Evolutionary conservation across 164 flowering plant species (phyloP), one percentile per base, ranked within the genome.

Genomic region (Cinnamomum micranthum): DNA sequence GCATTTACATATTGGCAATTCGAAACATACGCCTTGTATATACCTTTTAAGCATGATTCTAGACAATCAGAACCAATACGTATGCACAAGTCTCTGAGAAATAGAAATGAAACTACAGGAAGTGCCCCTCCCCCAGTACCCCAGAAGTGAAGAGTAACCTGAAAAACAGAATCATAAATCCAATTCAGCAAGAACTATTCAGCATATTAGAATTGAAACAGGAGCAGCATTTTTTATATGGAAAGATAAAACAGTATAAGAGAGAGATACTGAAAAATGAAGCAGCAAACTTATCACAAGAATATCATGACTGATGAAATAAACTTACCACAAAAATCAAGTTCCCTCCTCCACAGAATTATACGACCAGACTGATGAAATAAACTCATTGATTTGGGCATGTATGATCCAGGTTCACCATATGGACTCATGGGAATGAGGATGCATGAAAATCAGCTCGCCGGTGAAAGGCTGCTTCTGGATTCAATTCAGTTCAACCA

Each of bases 61-160:
- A 92, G 58, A 77, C 94, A 90, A 78, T 91, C 95, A 52, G 98
- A 84, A 75, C 98, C 98, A 72, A 92, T 81, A n/a, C 91, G 88
- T 66, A 93, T 79, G 77, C 97, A 95, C 51, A 90, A 69, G 72
- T 91, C 98, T 83, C 97, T 87, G 20, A 95, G 27, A 80, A 95
- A 93, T 6, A 94, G 86, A 75, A 92, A 89, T 28, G 98, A 88
- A 71, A 83, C 90, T 77, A 89, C 87, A 22, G 99, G 91, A 65
- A 93, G 94, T 63, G 94, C 91, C 77, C 97, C 97, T 66, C 89
- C 90, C 22, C 97, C 97, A 28, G 97, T 89, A 59, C 99, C 93
- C 99, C 97, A 93, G 82, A 92, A 95, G 77, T 95, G 98, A 77
- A 95, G 88, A 70, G 84, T 82, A 71, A 87, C 92, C 99, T 95